Conservation (phyloP, 139 green algal species). For the Chlorella sp. region DNA sequence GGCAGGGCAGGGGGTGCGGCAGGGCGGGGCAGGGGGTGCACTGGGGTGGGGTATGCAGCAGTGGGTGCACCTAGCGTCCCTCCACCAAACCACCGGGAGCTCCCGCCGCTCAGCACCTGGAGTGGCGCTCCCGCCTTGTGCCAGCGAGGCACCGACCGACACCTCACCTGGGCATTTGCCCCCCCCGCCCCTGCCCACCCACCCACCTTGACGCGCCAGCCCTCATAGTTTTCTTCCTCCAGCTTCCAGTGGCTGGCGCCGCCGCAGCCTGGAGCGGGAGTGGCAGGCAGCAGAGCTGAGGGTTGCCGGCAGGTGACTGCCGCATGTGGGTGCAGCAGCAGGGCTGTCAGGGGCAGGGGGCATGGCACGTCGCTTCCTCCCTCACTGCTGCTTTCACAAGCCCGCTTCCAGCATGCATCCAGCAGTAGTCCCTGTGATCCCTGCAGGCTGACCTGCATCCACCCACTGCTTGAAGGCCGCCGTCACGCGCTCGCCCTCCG, state of each 20-base stretch:
- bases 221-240: conserved; percentile 88
- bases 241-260: conserved; percentile 63
- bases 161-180: too few species aligned
- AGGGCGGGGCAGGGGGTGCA: conserved; percentile 48
- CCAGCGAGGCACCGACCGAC: too few species aligned
- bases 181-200: too few species aligned
- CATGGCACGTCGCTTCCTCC: not conserved
- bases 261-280: not conserved
- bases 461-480: conserved; percentile 63
- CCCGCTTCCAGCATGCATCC: not conserved
- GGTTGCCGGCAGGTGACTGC: not conserved
- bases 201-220: conserved; percentile 70
- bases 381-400: not conserved
- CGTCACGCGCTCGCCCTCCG: conserved; percentile 61
- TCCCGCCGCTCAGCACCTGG: too few species aligned
- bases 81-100: too few species aligned
- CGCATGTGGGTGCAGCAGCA: not conserved
- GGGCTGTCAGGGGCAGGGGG: not conserved
- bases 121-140: too few species aligned
- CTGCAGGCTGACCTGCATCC: conserved; percentile 13
- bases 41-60: too few species aligned
- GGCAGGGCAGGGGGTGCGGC: too few species aligned
- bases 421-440: not conserved
- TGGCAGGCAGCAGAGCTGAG: not conserved
- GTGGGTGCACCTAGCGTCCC: too few species aligned